phyloP scores from a whole-genome alignment of 495 filamentous ascomycete species.

The Penicillium goetzii region DNA sequence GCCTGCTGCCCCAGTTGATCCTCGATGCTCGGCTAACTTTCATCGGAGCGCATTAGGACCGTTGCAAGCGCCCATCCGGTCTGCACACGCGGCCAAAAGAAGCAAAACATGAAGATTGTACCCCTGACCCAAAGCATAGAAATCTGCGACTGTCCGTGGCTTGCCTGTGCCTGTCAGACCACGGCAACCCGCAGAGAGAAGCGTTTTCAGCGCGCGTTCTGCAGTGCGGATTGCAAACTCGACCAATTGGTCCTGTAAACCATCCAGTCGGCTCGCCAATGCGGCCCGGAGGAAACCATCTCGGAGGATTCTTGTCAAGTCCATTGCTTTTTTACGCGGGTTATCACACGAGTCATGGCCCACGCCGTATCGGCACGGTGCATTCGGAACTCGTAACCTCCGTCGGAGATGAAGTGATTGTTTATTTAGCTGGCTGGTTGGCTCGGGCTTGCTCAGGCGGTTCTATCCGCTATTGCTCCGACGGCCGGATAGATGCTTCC shows the following conservation, averaged over 20 bases:
- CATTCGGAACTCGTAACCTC: neutral
- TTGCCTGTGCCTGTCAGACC: neutral
- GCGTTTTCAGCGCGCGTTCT: neutral
- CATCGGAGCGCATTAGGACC: neutral
- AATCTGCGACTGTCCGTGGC: neutral
- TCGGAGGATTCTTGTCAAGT: conserved; percentile 4
- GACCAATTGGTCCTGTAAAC: neutral
- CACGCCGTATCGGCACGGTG: neutral
- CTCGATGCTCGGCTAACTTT: neutral
- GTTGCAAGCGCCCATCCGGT: neutral
- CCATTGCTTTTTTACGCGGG: neutral
- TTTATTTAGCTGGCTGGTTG: neutral
- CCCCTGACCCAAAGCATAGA: no score
- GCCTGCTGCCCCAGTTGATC: neutral
- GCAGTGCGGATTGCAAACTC: neutral
- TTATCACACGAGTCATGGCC: neutral
- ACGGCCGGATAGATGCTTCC: neutral
- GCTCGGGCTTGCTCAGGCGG: neutral
- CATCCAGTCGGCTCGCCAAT: neutral
- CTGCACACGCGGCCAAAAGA: neutral
- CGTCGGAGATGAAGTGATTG: conserved; percentile 2
- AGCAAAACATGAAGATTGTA: neutral
- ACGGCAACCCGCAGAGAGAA: conserved; percentile 5
- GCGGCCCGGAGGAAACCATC: neutral
- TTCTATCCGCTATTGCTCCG: neutral